These are phyloP conservation scores for Echinosphaeria canescens DNA, from an alignment of 2,329 filamentous ascomycete genomes.

Conservation along the genomic window DNA sequence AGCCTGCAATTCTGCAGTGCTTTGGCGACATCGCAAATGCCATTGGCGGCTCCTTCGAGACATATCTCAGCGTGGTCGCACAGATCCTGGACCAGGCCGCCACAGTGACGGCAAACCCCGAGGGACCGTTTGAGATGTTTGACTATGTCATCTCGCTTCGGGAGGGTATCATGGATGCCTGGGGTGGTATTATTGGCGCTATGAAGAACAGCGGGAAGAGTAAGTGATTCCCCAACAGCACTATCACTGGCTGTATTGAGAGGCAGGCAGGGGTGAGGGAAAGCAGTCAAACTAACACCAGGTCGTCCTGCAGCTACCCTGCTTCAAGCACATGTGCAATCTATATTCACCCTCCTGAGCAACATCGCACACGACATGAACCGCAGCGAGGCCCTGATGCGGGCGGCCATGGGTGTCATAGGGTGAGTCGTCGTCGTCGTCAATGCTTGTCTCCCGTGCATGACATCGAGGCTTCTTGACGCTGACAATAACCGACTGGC, in stretches of 20 bases:
- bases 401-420: conserved; percentile 93
- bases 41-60: conserved; percentile 81
- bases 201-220: conserved; percentile 71
- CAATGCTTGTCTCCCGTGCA: too few species aligned
- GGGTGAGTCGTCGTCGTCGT: conserved; percentile 65
- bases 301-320: conserved; percentile 29
- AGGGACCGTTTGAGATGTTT: conserved; percentile 84
- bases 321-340: conserved; percentile 57
- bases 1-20: conserved; percentile 92
- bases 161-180: conserved; percentile 97
- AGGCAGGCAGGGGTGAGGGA: too few species aligned
- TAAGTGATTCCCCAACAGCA: conserved; percentile 26
- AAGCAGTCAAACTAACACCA: conserved; percentile 11
- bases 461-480: background rate
- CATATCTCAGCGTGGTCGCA: conserved; percentile 78
- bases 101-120: conserved; percentile 53
- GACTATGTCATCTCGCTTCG: conserved; percentile 90
- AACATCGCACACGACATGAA: conserved; percentile 64
- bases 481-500: conserved; percentile 14
- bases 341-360: conserved; percentile 74
- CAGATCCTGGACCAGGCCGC: conserved; percentile 89
- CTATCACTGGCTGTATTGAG: too few species aligned
- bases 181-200: conserved; percentile 89
- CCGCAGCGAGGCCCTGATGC: conserved; percentile 77
- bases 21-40: conserved; percentile 96